Conservation (phyloP, 805 yeast genomes). For the Candida multigemmis region DNA sequence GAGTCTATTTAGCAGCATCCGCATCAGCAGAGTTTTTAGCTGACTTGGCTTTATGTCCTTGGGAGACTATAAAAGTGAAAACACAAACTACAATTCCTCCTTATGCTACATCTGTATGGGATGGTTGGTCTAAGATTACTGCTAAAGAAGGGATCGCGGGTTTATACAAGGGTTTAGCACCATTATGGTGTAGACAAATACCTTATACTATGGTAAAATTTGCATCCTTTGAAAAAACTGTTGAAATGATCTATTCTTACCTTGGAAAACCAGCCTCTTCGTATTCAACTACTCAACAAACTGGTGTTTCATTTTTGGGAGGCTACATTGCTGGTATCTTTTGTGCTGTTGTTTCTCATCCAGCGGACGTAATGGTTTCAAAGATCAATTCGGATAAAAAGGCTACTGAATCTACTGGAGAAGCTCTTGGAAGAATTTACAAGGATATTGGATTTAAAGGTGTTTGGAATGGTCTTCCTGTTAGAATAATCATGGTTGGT, state of each 20-base stretch:
- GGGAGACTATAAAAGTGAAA: constrained; percentile 89
- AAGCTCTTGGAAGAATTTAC: constrained; percentile 69
- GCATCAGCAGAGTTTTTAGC: constrained; percentile 95
- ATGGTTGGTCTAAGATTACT: constrained; percentile 59
- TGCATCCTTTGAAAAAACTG: constrained; percentile 89
- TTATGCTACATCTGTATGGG: constrained; percentile 50
- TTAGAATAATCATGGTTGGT: constrained; percentile 95
- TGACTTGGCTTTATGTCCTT: constrained; percentile 84
- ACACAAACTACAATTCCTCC: constrained; percentile 94
- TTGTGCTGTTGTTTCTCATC: constrained; percentile 94
- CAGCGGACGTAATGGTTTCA: constrained; percentile 98
- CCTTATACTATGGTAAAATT: constrained; percentile 99
- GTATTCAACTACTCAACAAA: constrained; percentile 69
- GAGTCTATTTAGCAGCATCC: constrained; percentile 71
- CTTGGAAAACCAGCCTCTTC: constrained; percentile 68
- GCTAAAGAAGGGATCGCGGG: constrained; percentile 65
- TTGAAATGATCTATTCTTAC: constrained; percentile 63
- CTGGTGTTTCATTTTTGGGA: constrained; percentile 90
- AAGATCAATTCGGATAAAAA: constrained; percentile 71
- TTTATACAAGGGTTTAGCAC: constrained; percentile 81
- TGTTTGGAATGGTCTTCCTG: constrained; percentile 90
- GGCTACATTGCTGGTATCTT: constrained; percentile 97
- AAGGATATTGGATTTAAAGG: constrained; percentile 80
- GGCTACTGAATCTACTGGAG: constrained; percentile 56
- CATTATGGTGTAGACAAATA: constrained; percentile 93